Evolutionary conservation across 2,329 filamentous ascomycete species (phyloP).

Genomic region (Verticillium isaacii): DNA sequence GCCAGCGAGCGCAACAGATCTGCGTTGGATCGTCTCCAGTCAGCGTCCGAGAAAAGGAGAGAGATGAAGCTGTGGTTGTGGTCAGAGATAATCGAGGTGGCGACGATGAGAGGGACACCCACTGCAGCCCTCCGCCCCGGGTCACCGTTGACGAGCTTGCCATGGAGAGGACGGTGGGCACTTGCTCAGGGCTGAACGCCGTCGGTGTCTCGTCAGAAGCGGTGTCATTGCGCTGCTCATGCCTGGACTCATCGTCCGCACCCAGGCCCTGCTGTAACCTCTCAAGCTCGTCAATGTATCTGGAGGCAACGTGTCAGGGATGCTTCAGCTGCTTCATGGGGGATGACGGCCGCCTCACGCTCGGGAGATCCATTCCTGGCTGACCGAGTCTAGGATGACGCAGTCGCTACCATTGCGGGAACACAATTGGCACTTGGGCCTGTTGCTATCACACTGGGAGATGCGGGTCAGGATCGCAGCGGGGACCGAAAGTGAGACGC

Average conservation of each 20-base stretch:
- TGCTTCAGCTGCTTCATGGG: not conserved
- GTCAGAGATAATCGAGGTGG: not conserved
- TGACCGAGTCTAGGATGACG: constrained; percentile 19
- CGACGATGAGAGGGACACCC: not conserved
- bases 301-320: no score
- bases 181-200: not conserved
- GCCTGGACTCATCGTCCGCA: no score
- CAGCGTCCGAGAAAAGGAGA: constrained; percentile 12
- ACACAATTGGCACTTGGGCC: constrained; percentile 23
- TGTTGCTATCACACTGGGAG: constrained; percentile 20
- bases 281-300: no score
- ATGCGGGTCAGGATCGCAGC: not conserved
- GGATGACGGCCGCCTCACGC: constrained; percentile 8
- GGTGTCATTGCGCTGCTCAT: not conserved
- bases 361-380: constrained; percentile 16
- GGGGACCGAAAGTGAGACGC: not conserved
- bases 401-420: constrained; percentile 18
- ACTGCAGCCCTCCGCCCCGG: constrained; percentile 11
- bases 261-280: no score
- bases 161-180: constrained; percentile 13
- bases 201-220: not conserved
- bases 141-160: constrained; percentile 6
- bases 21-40: constrained; percentile 9
- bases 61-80: constrained; percentile 9
- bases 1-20: constrained; percentile 9